Evolutionary conservation across 1,284 basidiomycete species (phyloP).

Genomic region (Pseudozyma pruni): DNA sequence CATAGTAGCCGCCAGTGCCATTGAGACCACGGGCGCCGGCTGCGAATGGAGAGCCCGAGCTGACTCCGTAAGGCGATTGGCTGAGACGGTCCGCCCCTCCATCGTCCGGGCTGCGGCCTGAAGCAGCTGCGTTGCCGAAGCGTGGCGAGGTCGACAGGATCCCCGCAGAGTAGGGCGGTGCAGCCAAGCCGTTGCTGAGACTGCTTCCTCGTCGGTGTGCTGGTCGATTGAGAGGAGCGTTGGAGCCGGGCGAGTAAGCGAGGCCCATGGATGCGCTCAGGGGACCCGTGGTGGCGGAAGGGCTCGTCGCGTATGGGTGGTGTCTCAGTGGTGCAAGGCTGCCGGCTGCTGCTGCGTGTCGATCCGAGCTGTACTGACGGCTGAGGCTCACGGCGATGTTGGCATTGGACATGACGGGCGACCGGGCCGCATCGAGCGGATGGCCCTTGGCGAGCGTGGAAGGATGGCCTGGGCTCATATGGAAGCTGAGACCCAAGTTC

Average conservation of each 20-base stretch:
- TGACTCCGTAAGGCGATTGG: constrained; percentile 37
- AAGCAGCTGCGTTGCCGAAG: constrained; percentile 25
- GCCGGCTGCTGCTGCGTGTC: constrained; percentile 24
- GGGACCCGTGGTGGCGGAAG: constrained; percentile 46
- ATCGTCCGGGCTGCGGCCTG: constrained; percentile 23
- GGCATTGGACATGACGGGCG: constrained; percentile 26
- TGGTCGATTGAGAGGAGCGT: constrained; percentile 46
- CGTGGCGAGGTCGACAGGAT: constrained; percentile 50
- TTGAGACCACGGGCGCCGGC: constrained; percentile 32
- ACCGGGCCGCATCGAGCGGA: constrained; percentile 35
- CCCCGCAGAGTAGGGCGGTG: constrained; percentile 34
- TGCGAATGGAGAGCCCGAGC: constrained; percentile 33
- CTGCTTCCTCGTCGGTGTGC: constrained; percentile 49
- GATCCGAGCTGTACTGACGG: constrained; percentile 56
- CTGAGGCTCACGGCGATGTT: constrained; percentile 40
- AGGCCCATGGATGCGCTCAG: constrained; percentile 53
- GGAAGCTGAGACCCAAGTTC: constrained; percentile 47
- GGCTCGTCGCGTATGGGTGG: constrained; percentile 54
- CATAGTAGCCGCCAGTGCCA: constrained; percentile 37
- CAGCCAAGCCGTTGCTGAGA: constrained; percentile 49
- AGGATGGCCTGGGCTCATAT: constrained; percentile 44
- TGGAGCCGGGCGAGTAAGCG: constrained; percentile 56
- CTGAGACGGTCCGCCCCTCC: constrained; percentile 25
- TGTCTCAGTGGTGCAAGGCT: constrained; percentile 43
- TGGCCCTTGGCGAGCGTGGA: constrained; percentile 40